Evolutionary conservation across 2,329 filamentous ascomycete genomes (phyloP), one percentile per base, ranked within the genome.

Genomic region (Hypoxylon rubiginosum): DNA sequence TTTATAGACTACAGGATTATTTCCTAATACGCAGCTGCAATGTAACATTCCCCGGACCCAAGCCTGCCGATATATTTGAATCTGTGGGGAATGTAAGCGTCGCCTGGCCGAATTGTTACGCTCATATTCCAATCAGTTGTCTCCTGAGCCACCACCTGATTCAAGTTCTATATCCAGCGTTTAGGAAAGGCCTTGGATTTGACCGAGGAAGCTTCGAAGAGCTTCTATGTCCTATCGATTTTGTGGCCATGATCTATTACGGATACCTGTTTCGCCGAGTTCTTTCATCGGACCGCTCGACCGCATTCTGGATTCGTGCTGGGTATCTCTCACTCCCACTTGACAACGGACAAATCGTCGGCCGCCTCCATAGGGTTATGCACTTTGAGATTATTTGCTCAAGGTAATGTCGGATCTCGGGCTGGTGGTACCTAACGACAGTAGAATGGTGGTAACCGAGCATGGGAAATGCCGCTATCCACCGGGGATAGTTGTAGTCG

Each of bases 41-140:
- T 64, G 61, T 15, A 48, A 63, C 60, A 3, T 71, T 64, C 67
- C 69, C 67, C 65, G 63, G 65, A 70, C 65, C 60, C 65, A 58
- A 54, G 51, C 32, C 49, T 61, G 45, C 60, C 65, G 62, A 62
- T 36, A 58, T 56, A 59, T 52, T 57, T 21, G 26, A 58, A 45
- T 19, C 39, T 45, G 56, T 62, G 64, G 57, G 67, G 56, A 56
- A 58, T 17, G 30, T 13, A 26, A 41, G 19, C 48, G 19, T 46
- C 34, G 30, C 19, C 48, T 56, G 32, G 32, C 4, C 46, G 34
- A 55, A 43, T 24, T 51, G 51, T 61, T 46, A 36, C 17, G 11
- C 17, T 9, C 41, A 24, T 24, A 48, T 59, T 60, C 64, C 62
- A 63, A 68, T 69, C 57, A 51, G n/a, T 52, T 64, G 39, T 32